phyloP scores from a whole-genome alignment of 768 basidiomycete genomes.

The Pulveroboletus sp. region DNA sequence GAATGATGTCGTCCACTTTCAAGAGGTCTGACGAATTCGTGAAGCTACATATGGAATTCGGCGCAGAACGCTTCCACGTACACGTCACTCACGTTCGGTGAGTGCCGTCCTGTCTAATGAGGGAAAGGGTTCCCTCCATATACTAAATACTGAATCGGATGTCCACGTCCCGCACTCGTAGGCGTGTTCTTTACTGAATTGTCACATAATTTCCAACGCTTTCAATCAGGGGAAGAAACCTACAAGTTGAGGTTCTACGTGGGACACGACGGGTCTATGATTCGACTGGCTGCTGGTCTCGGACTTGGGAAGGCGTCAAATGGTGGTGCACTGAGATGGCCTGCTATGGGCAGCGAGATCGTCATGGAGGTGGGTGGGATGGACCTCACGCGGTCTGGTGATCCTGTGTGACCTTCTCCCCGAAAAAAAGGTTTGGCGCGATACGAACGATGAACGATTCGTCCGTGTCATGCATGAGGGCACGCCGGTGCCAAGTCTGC shows the following conservation, averaged over 20 bases:
- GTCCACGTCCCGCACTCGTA: conserved; percentile 6
- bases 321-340: conserved; percentile 37
- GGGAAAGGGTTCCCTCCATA: not conserved
- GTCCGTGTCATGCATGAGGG: conserved; percentile 45
- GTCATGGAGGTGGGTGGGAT: conserved; percentile 38
- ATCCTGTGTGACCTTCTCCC: not conserved
- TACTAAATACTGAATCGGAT: not conserved
- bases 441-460: conserved; percentile 20
- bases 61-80: conserved; percentile 42
- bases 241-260: conserved; percentile 40
- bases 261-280: conserved; percentile 47
- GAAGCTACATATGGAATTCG: conserved; percentile 47
- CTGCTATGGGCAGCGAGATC: conserved; percentile 45
- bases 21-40: not conserved
- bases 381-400: not conserved
- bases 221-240: conserved; percentile 31
- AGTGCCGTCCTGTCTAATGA: not conserved
- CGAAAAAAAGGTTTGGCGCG: conserved; percentile 39
- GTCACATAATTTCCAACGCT: conserved; percentile 34
- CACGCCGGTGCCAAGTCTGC: conserved; percentile 32
- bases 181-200: conserved; percentile 46
- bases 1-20: not conserved
- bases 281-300: conserved; percentile 36
- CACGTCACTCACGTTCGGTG: conserved; percentile 43
- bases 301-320: conserved; percentile 33